Conservation (phyloP, 164 flowering plant genomes). For the Vitis rupestris region DNA sequence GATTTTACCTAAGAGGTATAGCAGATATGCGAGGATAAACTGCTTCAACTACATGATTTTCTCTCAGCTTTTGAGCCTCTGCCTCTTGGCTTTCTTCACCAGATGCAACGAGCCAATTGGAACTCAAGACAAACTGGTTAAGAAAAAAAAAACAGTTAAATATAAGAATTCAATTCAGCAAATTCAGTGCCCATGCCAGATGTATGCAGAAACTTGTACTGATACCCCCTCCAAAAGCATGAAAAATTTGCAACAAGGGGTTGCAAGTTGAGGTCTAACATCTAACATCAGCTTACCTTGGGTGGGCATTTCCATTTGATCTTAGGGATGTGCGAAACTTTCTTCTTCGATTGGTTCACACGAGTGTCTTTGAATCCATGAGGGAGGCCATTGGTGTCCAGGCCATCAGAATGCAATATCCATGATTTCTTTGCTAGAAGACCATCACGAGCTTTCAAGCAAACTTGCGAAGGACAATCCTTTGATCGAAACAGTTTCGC, state of each 20-base stretch:
- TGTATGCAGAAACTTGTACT: background rate
- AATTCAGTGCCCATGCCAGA: background rate
- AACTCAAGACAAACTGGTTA: slow-evolving; percentile 26
- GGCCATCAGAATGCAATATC: slow-evolving; percentile 13
- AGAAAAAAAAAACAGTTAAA: too few relatives aligned
- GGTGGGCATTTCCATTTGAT: slow-evolving; percentile 45
- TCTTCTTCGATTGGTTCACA: slow-evolving; percentile 8
- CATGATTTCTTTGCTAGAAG: slow-evolving; percentile 15
- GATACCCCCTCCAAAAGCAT: background rate
- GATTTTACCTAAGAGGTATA: slow-evolving; percentile 38
- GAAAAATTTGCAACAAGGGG: background rate
- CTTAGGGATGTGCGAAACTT: slow-evolving; percentile 14
- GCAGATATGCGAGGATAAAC: slow-evolving; percentile 30
- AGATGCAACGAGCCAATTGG: slow-evolving; percentile 34
- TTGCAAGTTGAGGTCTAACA: background rate
- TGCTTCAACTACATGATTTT: slow-evolving; percentile 34
- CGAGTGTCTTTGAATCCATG: slow-evolving; percentile 22
- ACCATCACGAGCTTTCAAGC: slow-evolving; percentile 12
- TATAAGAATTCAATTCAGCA: background rate
- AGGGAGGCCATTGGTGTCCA: slow-evolving; percentile 12
- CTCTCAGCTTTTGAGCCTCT: slow-evolving; percentile 25
- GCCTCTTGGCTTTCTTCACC: slow-evolving; percentile 46
- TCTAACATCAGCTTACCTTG: slow-evolving; percentile 24
- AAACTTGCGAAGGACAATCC: slow-evolving; percentile 34
- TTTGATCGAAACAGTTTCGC: slow-evolving; percentile 27